These are phyloP conservation scores for Guadua angustifolia DNA, from an alignment of 176 grass and related monocot species.

Conservation along the genomic window DNA sequence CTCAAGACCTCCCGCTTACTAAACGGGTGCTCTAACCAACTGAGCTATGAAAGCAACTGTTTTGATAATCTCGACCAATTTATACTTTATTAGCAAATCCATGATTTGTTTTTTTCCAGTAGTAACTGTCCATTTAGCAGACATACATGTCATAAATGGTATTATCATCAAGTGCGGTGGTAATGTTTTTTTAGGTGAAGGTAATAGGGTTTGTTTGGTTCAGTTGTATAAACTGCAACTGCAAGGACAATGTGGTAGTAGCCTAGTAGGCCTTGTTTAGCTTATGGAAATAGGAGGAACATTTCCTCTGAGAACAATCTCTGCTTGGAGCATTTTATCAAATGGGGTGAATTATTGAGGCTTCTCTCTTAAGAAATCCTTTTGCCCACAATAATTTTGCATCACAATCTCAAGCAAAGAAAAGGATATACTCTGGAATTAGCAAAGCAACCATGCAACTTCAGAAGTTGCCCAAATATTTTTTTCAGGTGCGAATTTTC, in stretches of 20 bases:
- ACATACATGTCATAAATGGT: background rate
- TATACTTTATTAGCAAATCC: background rate
- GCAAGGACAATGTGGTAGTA: background rate
- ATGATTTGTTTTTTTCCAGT: background rate
- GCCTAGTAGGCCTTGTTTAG: background rate
- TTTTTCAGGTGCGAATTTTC: slow-evolving; percentile 20
- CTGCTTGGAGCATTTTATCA: background rate
- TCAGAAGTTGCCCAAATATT: background rate
- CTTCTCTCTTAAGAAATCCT: background rate
- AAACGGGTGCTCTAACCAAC: slow-evolving; percentile 95
- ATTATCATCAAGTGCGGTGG: background rate
- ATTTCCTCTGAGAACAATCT: background rate
- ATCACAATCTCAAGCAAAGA: background rate
- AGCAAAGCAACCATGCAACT: background rate
- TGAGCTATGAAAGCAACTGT: slow-evolving; percentile 64
- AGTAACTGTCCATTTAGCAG: background rate
- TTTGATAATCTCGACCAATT: background rate
- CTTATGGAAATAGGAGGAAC: background rate
- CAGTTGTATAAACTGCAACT: background rate
- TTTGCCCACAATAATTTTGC: background rate
- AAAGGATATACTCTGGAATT: slow-evolving; percentile 6
- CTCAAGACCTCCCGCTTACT: slow-evolving; percentile 97
- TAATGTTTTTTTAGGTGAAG: background rate
- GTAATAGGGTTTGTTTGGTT: background rate
- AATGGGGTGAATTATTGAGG: background rate